phyloP scores from a whole-genome alignment of 495 filamentous ascomycete genomes.

The Aspergillus hancockii region DNA sequence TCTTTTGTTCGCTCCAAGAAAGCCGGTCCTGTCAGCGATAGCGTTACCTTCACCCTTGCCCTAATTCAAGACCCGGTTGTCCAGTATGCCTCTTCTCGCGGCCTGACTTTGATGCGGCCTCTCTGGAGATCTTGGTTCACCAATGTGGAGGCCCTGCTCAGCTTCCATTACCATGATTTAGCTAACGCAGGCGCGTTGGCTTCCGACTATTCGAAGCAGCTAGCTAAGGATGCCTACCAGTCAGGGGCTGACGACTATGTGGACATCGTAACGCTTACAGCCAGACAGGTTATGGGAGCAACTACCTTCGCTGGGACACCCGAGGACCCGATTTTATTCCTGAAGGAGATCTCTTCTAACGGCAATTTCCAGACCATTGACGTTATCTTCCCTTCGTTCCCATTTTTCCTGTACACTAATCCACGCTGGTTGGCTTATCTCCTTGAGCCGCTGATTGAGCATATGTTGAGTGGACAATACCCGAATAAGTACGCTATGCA shows the following conservation, averaged over 20 bases:
- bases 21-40: conserved; percentile 35
- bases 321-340: conserved; percentile 78
- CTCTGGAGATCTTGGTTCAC: conserved; percentile 80
- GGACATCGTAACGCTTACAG: conserved; percentile 84
- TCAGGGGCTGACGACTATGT: conserved; percentile 53
- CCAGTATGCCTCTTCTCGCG: conserved; percentile 81
- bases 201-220: conserved; percentile 74
- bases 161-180: conserved; percentile 77
- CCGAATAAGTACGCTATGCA: conserved; percentile 92
- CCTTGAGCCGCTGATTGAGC: conserved; percentile 86
- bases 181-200: conserved; percentile 61
- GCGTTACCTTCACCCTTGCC: conserved; percentile 78
- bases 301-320: conserved; percentile 87
- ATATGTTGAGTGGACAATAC: conserved; percentile 89
- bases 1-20: conserved; percentile 57
- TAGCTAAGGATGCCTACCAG: conserved; percentile 73
- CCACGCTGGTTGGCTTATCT: conserved; percentile 89
- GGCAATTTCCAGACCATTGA: conserved; percentile 96
- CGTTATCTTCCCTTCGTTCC: conserved; percentile 93
- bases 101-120: conserved; percentile 80
- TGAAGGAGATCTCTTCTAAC: conserved; percentile 95
- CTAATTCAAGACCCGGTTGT: conserved; percentile 81
- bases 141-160: conserved; percentile 61
- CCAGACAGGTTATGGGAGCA: conserved; percentile 90
- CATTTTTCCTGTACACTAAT: conserved; percentile 94